phyloP scores from a whole-genome alignment of 257 asterid species.

The Solanum dulcamara region DNA sequence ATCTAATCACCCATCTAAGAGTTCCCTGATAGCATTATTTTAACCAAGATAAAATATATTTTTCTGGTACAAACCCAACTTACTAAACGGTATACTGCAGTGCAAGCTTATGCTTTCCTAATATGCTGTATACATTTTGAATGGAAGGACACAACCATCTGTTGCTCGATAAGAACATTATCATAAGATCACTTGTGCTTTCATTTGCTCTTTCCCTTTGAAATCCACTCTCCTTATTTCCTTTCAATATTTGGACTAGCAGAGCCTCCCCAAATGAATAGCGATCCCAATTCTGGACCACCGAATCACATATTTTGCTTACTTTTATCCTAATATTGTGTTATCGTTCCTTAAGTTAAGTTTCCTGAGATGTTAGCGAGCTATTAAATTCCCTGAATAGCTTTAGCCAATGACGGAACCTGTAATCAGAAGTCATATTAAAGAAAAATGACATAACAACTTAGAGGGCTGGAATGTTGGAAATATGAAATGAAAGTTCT shows the following conservation, averaged over 20 bases:
- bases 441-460: not conserved
- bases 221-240: not conserved
- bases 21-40: not conserved
- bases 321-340: not conserved
- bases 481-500: not conserved
- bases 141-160: not conserved
- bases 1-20: not conserved
- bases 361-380: not conserved
- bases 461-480: not conserved
- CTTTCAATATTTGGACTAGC: not conserved
- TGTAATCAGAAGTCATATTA: not conserved
- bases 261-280: not conserved
- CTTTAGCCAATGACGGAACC: not conserved
- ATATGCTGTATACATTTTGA: not conserved
- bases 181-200: not conserved
- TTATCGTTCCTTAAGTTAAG: not conserved
- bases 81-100: not conserved
- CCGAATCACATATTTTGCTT: not conserved
- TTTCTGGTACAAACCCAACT: not conserved
- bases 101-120: not conserved
- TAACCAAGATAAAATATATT: not conserved
- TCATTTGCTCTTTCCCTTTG: not conserved
- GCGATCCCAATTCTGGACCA: not conserved
- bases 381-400: not conserved
- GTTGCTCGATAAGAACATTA: not conserved